A percentile compares a stretch with the other conserved stretches of the same genome.
Evolutionary conservation across 805 yeast genomes (phyloP).

Genomic region (Jamesozyma gamospora): DNA sequence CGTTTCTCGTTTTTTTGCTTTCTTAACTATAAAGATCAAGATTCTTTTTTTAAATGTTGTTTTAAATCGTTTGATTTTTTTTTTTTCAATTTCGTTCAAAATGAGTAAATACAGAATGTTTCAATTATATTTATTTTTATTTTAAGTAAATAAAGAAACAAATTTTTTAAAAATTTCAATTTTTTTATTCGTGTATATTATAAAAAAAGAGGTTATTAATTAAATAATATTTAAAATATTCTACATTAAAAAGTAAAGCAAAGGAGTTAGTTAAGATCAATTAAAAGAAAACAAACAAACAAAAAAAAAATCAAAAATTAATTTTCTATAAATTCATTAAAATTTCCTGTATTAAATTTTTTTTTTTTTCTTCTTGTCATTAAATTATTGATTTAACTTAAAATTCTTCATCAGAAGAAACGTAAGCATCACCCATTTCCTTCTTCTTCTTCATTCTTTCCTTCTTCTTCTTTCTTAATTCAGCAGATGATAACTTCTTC

Average conservation of each 20-base stretch:
- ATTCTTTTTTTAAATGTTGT: no score
- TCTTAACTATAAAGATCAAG: no score
- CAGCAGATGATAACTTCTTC: constrained; percentile 96
- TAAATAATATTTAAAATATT: background rate
- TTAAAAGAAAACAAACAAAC: background rate
- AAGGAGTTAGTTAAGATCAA: background rate
- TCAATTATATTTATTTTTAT: background rate
- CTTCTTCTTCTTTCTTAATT: constrained; percentile 99
- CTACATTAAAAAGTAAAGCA: background rate
- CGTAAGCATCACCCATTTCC: constrained; percentile 98
- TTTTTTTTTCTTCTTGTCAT: background rate
- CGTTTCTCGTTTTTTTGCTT: no score
- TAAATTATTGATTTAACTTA: background rate
- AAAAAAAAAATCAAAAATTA: no score
- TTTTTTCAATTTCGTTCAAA: no score
- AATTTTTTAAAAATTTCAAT: background rate
- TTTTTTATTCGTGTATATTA: background rate
- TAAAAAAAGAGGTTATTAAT: background rate
- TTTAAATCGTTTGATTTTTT: no score
- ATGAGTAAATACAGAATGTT: background rate
- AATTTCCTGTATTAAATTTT: background rate
- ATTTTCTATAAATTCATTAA: background rate
- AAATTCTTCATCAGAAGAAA: constrained; percentile 87
- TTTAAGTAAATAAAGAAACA: no score
- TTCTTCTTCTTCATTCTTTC: constrained; percentile 99